Conservation (phyloP, 169 alveolate species). For the Miamiensis avidus region DNA sequence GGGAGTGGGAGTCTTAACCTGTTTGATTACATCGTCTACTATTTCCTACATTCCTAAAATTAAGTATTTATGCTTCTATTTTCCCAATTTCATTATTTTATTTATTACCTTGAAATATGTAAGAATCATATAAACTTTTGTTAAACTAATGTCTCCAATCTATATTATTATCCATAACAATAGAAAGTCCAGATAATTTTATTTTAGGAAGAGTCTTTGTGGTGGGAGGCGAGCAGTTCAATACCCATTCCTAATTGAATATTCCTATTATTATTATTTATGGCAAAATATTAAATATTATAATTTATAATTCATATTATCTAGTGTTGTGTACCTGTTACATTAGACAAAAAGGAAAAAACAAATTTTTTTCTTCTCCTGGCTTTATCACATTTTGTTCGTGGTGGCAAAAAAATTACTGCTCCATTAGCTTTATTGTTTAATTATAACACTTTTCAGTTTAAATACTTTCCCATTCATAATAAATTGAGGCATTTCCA, state of each 20-base stretch:
- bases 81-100: background rate
- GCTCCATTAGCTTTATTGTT: slow-evolving; percentile 45
- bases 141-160: slow-evolving; percentile 42
- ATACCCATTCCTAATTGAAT: slow-evolving; percentile 71
- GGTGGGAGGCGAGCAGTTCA: slow-evolving; percentile 63
- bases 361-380: slow-evolving; percentile 62
- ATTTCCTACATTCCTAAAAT: slow-evolving; percentile 40
- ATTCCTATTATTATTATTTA: background rate
- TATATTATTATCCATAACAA: slow-evolving; percentile 43
- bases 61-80: too few relatives aligned
- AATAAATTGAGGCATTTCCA: slow-evolving; percentile 68
- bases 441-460: slow-evolving; percentile 49
- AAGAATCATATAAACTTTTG: background rate
- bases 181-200: slow-evolving; percentile 60
- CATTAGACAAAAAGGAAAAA: slow-evolving; percentile 60
- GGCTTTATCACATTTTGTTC: slow-evolving; percentile 62
- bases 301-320: background rate
- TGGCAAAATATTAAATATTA: too few relatives aligned
- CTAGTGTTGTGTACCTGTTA: slow-evolving; percentile 40
- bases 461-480: slow-evolving; percentile 62
- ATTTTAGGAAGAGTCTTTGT: slow-evolving; percentile 45
- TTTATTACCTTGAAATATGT: background rate
- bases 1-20: slow-evolving; percentile 61
- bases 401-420: slow-evolving; percentile 67
- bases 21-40: slow-evolving; percentile 48